Base-by-base conservation (phyloP, 768 basidiomycete genomes). In the Kwoniella sp. region DNA sequence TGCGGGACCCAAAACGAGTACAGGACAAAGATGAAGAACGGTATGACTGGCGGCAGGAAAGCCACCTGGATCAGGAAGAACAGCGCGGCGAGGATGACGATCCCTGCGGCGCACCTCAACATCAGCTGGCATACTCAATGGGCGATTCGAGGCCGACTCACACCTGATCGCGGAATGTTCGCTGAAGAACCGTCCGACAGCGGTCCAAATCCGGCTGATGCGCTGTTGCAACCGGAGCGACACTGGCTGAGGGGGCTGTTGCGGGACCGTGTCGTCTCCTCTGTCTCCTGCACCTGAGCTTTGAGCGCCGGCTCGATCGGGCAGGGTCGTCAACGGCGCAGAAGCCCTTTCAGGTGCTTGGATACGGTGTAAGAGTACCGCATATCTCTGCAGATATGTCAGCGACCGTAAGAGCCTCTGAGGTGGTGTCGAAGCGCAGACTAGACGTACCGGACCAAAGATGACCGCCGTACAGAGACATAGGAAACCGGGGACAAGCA, bases 1-100 rank as follows among this genome's bases (percentile, higher is more conserved):
- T 92, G 90, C 3, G 88, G 84, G 4, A 85, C 60, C 90, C 90
- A 95, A 64, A 91, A 79, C 5, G 84, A 85, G 72, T 92, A 89
- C 50, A 88, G 80, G 23, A 77, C 69, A 9, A 78, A 80, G 28
- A 91, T 84, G 58, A 61, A 87, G 77, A 7, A 84, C 80, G 37
- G 88, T 81, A 19, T 83, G 82, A 63, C 87, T 63, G 46, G 51
- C 5, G 71, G 66, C 11, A 88, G 82, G 42, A 89, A 79, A 29
- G 86, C 83, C 23, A 71, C 31, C 59, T 89, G 81, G 50, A 90
- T 79, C 51, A 87, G 74, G 11, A 85, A 81, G 50, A 90, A 84
- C 37, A 88, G 68, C 56, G 85, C 82, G 58, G 87, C 74, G 7
- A 81, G 77, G 27, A 86, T 70, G 83, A 85, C 87, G 87, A 54